Percentiles rank a stretch among this genome's conserved stretches.
These are phyloP conservation scores for Clarireedia monteithiana DNA, from an alignment of 2,329 filamentous ascomycete genomes.

Conservation along the genomic window DNA sequence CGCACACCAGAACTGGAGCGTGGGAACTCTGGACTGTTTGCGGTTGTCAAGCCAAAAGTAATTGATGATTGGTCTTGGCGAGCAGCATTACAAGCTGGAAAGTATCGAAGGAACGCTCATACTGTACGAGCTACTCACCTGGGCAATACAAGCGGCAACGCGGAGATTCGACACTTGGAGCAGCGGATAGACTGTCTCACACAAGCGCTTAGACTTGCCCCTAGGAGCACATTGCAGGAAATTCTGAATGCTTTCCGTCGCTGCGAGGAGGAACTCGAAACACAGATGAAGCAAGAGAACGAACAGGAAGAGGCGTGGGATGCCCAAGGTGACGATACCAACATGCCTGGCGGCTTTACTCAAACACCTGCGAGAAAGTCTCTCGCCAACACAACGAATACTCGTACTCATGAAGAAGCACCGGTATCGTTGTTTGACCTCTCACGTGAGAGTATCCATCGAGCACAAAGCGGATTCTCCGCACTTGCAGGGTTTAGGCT, in stretches of 20 bases:
- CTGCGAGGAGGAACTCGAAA: conserved; percentile 70
- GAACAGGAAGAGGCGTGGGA: conserved; percentile 66
- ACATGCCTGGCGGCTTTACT: conserved; percentile 49
- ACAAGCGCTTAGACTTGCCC: conserved; percentile 67
- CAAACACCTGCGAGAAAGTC: conserved; percentile 29
- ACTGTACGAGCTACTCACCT: conserved; percentile 52
- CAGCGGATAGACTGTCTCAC: conserved; percentile 76
- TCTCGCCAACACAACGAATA: conserved; percentile 24
- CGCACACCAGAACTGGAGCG: conserved; percentile 16
- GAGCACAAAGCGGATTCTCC: conserved; percentile 51
- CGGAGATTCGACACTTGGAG: conserved; percentile 63
- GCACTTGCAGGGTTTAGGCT: conserved; percentile 36
- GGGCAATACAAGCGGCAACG: conserved; percentile 50
- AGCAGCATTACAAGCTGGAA: conserved; percentile 70
- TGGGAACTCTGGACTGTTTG: conserved; percentile 14
- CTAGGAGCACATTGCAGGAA: conserved; percentile 60
- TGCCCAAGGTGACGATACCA: conserved; percentile 50
- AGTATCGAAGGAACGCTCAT: conserved; percentile 52
- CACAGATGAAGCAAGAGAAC: conserved; percentile 57
- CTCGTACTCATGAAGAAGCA: conserved; percentile 43
- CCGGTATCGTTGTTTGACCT: conserved; percentile 60
- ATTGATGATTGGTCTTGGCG: conserved; percentile 68
- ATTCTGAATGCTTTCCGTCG: conserved; percentile 68
- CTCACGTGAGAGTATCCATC: conserved; percentile 50
- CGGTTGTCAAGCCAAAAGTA: conserved; percentile 17